Evolutionary conservation across 73 alveolate genomes (phyloP).

Genomic region (Paramecium pentaurelia): DNA sequence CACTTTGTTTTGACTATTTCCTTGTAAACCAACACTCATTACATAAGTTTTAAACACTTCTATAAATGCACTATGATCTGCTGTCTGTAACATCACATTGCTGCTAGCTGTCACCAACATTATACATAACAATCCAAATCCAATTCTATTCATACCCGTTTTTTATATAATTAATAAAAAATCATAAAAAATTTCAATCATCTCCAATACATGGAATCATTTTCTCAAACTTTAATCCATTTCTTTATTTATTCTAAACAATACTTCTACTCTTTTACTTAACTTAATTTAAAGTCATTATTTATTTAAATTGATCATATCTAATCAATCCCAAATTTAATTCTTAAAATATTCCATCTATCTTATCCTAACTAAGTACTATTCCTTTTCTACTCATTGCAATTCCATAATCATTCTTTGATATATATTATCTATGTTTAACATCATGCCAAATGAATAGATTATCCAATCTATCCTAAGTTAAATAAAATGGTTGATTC

Average conservation of each 20-base stretch:
- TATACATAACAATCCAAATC: background rate
- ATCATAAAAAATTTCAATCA: background rate
- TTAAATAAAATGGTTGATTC: background rate
- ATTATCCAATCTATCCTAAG: background rate
- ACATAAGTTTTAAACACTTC: background rate
- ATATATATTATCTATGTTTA: background rate
- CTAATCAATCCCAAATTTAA: background rate
- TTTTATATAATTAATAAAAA: background rate
- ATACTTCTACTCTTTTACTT: background rate
- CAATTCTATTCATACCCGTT: conserved; percentile 30
- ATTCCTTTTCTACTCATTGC: background rate
- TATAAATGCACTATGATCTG: background rate
- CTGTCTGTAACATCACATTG: background rate
- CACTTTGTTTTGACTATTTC: background rate
- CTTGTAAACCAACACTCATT: background rate
- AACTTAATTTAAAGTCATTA: background rate
- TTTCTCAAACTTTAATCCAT: background rate
- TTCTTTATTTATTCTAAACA: background rate
- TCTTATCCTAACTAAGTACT: background rate
- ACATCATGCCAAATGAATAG: background rate
- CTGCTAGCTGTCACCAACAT: background rate
- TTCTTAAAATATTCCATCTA: no score
- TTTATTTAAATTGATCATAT: background rate
- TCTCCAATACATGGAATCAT: background rate
- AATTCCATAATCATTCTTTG: background rate